A percentile compares a stretch with the other conserved stretches of the same genome.
These are phyloP conservation scores for Dionaea muscipula DNA, from an alignment of 179 eudicot genomes.

Conservation along the genomic window DNA sequence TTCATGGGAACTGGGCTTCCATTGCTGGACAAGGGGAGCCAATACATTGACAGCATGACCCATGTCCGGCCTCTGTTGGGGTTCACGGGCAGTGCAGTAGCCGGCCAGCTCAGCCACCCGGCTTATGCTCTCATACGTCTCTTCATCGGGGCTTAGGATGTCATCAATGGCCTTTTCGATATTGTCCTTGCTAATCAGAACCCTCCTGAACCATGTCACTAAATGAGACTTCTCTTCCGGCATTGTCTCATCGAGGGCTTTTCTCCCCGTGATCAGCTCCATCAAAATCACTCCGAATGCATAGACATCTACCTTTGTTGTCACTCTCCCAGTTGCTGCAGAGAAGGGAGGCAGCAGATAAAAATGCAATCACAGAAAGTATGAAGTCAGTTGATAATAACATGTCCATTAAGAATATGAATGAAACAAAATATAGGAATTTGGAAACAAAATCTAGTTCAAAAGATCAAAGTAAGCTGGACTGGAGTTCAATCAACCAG, in stretches of 20 bases:
- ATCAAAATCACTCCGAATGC: constrained; percentile 16
- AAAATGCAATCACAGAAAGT: no score
- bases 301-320: constrained; percentile 14
- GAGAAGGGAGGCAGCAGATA: not conserved
- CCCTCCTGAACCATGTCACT: constrained; percentile 19
- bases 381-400: no score
- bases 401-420: no score
- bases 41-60: constrained; percentile 17
- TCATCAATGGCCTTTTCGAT: constrained; percentile 11
- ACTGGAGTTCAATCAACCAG: no score
- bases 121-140: constrained; percentile 11
- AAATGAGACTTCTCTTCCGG: constrained; percentile 15
- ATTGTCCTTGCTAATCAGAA: constrained; percentile 12
- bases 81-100: constrained; percentile 16
- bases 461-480: no score
- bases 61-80: constrained; percentile 16
- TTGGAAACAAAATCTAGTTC: no score
- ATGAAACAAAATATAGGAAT: no score
- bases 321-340: constrained; percentile 17
- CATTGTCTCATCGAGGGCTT: constrained; percentile 13
- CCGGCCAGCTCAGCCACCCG: constrained; percentile 17
- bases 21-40: constrained; percentile 16
- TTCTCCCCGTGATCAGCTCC: constrained; percentile 16
- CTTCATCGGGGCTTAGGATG: constrained; percentile 13
- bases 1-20: constrained; percentile 13